These are phyloP conservation scores for Epichloe gansuensis DNA, from an alignment of 2,329 filamentous ascomycete species.

Conservation along the genomic window DNA sequence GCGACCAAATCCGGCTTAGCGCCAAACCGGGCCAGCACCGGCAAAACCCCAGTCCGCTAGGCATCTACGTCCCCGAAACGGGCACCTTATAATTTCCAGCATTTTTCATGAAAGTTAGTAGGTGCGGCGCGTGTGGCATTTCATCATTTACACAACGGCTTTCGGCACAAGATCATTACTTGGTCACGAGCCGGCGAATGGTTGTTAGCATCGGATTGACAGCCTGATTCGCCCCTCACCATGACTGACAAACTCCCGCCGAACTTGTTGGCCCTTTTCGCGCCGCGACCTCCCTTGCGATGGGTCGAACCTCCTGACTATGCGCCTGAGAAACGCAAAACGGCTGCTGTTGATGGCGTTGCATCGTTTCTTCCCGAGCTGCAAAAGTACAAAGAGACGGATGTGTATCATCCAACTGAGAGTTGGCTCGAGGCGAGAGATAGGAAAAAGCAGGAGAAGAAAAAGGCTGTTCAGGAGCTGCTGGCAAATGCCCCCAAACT, in stretches of 20 bases:
- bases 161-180: background rate
- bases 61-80: conserved; percentile 1
- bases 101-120: conserved; percentile 2
- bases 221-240: conserved; percentile 2
- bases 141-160: background rate
- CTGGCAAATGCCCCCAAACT: conserved; percentile 50
- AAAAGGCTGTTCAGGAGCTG: conserved; percentile 51
- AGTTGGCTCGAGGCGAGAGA: conserved; percentile 86
- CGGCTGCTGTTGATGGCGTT: conserved; percentile 59
- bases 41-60: conserved; percentile 8
- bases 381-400: conserved; percentile 64
- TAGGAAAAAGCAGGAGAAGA: conserved; percentile 71
- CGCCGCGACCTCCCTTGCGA: conserved; percentile 81
- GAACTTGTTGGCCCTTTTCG: conserved; percentile 86
- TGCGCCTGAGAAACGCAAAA: conserved; percentile 70
- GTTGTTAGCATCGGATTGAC: conserved; percentile 1
- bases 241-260: conserved; percentile 98
- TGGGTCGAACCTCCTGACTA: conserved; percentile 77
- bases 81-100: conserved; percentile 11
- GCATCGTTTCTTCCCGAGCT: conserved; percentile 64
- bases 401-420: conserved; percentile 71
- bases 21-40: conserved; percentile 9
- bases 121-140: conserved; percentile 7
- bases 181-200: background rate
- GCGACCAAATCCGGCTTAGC: conserved; percentile 16